phyloP scores from a whole-genome alignment of 257 asterid genomes.

The Thymus quinquecostatus region DNA sequence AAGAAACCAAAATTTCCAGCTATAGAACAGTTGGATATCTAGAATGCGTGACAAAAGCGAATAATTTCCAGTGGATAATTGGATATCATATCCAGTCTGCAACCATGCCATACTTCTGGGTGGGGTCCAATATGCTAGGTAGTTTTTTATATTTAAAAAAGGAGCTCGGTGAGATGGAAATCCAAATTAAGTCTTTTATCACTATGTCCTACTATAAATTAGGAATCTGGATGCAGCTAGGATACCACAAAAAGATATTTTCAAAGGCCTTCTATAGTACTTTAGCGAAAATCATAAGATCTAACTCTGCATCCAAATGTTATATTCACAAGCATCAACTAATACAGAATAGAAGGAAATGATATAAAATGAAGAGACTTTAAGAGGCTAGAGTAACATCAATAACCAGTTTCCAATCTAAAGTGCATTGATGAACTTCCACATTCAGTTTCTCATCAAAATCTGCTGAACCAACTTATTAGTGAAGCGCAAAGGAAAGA shows the following conservation, averaged over 20 bases:
- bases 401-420: constrained; percentile 21
- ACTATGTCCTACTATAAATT: background rate
- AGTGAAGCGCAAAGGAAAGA: constrained; percentile 12
- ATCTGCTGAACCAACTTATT: constrained; percentile 8
- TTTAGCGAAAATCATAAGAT: constrained; percentile 18
- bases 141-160: background rate
- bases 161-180: background rate
- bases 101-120: constrained; percentile 4
- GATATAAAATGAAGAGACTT: background rate
- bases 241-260: background rate
- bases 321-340: too few species aligned
- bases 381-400: constrained; percentile 11
- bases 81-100: constrained; percentile 2
- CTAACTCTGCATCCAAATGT: constrained; percentile 17
- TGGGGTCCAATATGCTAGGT: constrained; percentile 16
- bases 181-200: constrained; percentile 6
- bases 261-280: background rate
- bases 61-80: constrained; percentile 3
- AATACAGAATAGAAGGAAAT: background rate
- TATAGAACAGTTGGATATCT: constrained; percentile 25
- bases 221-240: background rate
- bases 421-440: background rate
- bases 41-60: constrained; percentile 27
- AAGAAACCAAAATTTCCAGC: constrained; percentile 38
- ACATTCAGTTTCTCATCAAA: background rate